Evolutionary conservation across 208 protist genomes (phyloP), one percentile per base, ranked within the genome.

Genomic region (Herpetomonas samuelpessoai): DNA sequence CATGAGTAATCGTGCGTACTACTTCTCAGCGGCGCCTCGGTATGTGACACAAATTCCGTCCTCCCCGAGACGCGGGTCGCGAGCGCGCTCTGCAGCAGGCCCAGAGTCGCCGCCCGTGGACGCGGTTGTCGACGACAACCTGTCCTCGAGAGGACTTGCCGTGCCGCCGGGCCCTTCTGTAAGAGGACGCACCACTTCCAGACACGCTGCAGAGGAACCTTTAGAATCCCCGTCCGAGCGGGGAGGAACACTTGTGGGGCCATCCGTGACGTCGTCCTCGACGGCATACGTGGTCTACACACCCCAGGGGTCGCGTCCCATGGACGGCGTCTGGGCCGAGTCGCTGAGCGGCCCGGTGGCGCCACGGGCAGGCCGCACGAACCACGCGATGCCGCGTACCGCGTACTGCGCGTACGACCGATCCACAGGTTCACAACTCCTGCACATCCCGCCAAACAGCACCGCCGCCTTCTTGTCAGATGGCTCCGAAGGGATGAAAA

Each of bases 281-380:
- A 18, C 58, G 2, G 72, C 74, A 0, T 79, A 81, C 51, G 68
- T 92, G 3, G 62, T 95, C 2, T 95, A 87, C 76, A 92, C 62
- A 38, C 82, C 88, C 16, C 84, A 95, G 25, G 88, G 88, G 0
- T 75, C 81, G 14, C 81, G 75, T 1, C 88, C 88, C 35, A 65
- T 95, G 19, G 71, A 76, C 0, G 57, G 65, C 0, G 66, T 95
- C 9, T 49, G 31, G 0, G 1, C 52, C 3, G 19, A 19, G 45
- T 31, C 49, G 28, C 6, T 50, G 12, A 21, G 0, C 9, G 14
- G 25, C 64, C 35, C n/a, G 39, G 30, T 27, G 38, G 16, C 19
- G 2, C 19, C 29, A 3, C n/a, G 38, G 14, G 38, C 38, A 2
- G 7, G 16, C 2, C 24, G 22, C 24, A 46, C 19, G 2, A 10